Evolutionary conservation across 257 asterid genomes (phyloP).

Genomic region (Ilex asprella): DNA sequence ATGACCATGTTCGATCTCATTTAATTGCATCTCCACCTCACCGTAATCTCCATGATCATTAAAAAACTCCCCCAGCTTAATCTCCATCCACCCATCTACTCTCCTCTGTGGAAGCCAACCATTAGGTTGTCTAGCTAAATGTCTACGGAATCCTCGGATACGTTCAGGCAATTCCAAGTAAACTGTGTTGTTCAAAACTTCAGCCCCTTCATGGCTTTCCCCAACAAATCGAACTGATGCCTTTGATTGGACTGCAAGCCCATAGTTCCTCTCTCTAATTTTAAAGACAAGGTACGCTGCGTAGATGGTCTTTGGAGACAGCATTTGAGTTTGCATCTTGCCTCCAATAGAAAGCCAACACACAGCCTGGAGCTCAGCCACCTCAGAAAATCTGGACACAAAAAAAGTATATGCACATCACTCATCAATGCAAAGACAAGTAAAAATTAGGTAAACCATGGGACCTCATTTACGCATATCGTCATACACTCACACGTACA

Average conservation of each 20-base stretch:
- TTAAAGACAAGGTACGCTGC: conserved; percentile 24
- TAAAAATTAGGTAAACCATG: too few relatives aligned
- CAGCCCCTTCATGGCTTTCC: background rate
- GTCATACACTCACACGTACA: too few relatives aligned
- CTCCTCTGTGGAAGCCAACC: conserved; percentile 34
- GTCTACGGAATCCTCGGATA: conserved; percentile 50
- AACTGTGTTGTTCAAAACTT: background rate
- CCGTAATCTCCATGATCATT: conserved; percentile 22
- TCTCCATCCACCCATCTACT: conserved; percentile 60
- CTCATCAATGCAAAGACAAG: too few relatives aligned
- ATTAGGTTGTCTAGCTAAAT: conserved; percentile 22
- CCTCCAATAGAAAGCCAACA: conserved; percentile 65
- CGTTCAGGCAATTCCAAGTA: conserved; percentile 15
- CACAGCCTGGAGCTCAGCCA: conserved; percentile 44
- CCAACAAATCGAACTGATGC: conserved; percentile 14
- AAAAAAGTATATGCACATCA: too few relatives aligned
- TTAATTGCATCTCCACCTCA: conserved; percentile 46
- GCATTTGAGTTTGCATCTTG: conserved; percentile 12
- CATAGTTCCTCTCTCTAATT: background rate
- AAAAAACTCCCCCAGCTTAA: conserved; percentile 44
- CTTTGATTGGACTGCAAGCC: conserved; percentile 16
- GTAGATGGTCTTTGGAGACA: conserved; percentile 22
- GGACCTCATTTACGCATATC: too few relatives aligned
- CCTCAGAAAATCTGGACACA: conserved; percentile 53
- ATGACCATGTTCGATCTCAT: conserved; percentile 32